Conservation (phyloP, 73 alveolate species). For the Paramecium primaurelia region DNA sequence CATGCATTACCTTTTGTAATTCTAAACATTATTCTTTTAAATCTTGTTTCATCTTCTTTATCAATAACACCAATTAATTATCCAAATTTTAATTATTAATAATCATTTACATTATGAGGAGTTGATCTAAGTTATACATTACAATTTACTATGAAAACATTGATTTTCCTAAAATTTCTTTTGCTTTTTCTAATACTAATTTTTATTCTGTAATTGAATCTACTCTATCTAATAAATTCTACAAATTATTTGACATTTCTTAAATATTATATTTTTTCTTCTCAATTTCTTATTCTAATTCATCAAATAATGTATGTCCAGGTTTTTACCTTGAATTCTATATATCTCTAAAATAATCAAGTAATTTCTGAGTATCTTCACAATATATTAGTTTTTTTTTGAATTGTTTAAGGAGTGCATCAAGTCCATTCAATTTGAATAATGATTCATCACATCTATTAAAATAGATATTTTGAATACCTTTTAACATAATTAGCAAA, state of each 20-base stretch:
- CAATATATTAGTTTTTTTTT: constrained; percentile 66
- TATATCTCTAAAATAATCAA: constrained; percentile 53
- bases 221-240: constrained; percentile 24
- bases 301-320: constrained; percentile 61
- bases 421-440: constrained; percentile 54
- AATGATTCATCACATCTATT: constrained; percentile 78
- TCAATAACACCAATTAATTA: constrained; percentile 87
- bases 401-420: constrained; percentile 56
- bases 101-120: background rate
- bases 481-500: constrained; percentile 48
- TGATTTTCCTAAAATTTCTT: constrained; percentile 35
- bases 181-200: constrained; percentile 52
- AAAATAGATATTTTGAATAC: background rate
- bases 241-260: constrained; percentile 48
- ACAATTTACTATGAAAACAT: background rate
- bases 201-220: constrained; percentile 35
- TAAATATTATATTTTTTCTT: background rate
- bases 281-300: constrained; percentile 49
- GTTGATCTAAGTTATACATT: background rate
- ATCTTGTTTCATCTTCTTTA: constrained; percentile 76
- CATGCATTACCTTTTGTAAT: constrained; percentile 91
- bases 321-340: background rate
- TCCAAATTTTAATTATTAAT: background rate
- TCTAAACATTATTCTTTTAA: constrained; percentile 90
- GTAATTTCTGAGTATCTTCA: constrained; percentile 7